Evolutionary conservation across 805 yeast species (phyloP), one percentile per base, ranked within the genome.

Genomic region (Cyberlindnera americana): DNA sequence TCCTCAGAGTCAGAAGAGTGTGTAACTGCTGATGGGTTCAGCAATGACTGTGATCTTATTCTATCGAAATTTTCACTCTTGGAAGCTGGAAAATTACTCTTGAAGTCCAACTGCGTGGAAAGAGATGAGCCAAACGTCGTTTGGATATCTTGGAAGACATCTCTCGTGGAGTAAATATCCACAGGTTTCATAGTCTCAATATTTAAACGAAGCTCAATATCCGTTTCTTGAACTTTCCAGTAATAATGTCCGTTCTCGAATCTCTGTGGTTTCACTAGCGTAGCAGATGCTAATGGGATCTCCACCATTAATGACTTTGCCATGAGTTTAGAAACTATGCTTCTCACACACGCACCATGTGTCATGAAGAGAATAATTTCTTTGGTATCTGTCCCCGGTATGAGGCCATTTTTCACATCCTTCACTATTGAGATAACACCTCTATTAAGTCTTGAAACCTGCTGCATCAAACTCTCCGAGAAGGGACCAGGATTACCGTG

Each of bases 341-440:
- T 56, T 15, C 71, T 59, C 11, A 67, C 66, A 33, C 68, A 63
- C 1, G 74, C 72, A 7, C 74, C 75, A 42, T 70, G 75, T 5
- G 72, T 57, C 44, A 70, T 55, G 13, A 70, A 45, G 4, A 69
- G 45, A 1, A 62, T 50, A 4, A 64, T 56, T 26, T 64, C 52
- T 30, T 57, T 57, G 25, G 65, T 59, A 6, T 60, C 56, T 26
- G 49, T 46, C 6, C 50, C 49, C 3, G 43, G 35, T 10, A 61
- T 51, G 4, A 35, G 28, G 2, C 15, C 17, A 11, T 22, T 26
- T 25, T 32, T 50, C 4, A 47, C 43, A 35, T 52, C 56, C 37
- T 62, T 65, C 13, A 66, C 40, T 9, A 69, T 51, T 6, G 60
- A 50, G 11, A 59, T 57, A 22, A 68, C 39, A 17, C 65, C 69